Evolutionary conservation across 164 flowering plant genomes (phyloP).

Genomic region (Sextonia rubra): DNA sequence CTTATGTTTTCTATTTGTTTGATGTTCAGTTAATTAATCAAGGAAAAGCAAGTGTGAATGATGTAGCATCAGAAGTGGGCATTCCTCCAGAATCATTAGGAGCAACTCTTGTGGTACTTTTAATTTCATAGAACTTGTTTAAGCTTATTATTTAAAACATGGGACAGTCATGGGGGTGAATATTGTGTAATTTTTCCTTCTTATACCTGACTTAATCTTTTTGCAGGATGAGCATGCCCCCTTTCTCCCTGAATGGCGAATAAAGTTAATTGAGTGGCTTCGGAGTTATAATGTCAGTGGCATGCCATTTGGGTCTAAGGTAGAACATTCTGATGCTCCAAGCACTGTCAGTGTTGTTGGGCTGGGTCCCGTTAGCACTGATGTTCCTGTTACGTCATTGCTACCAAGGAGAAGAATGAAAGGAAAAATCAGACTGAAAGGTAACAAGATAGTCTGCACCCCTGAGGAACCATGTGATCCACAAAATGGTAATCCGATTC

Average conservation of each 20-base stretch:
- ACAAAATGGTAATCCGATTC: constrained; percentile 30
- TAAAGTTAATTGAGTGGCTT: constrained; percentile 66
- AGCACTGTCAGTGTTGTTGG: constrained; percentile 29
- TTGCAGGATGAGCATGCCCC: constrained; percentile 46
- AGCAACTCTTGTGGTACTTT: constrained; percentile 51
- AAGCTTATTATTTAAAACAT: background rate
- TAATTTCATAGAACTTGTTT: background rate
- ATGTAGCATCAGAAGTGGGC: constrained; percentile 73
- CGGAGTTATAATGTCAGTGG: constrained; percentile 33
- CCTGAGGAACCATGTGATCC: constrained; percentile 24
- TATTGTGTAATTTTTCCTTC: constrained; percentile 3
- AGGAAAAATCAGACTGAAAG: constrained; percentile 42
- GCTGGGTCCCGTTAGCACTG: constrained; percentile 30
- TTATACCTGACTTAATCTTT: background rate
- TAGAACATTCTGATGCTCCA: constrained; percentile 27
- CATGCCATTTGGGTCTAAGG: constrained; percentile 21
- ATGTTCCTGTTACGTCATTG: constrained; percentile 48
- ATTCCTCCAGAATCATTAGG: constrained; percentile 49
- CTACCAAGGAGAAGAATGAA: constrained; percentile 57
- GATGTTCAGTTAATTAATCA: constrained; percentile 57
- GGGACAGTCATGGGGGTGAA: background rate
- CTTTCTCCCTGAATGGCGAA: constrained; percentile 39
- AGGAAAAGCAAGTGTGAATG: constrained; percentile 58
- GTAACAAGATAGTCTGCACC: constrained; percentile 26
- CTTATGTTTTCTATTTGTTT: constrained; percentile 5